A percentile compares a stretch with the other conserved stretches of the same genome.
Conservation (phyloP, 2,329 filamentous ascomycete species). For the Penicillium decumbens region DNA sequence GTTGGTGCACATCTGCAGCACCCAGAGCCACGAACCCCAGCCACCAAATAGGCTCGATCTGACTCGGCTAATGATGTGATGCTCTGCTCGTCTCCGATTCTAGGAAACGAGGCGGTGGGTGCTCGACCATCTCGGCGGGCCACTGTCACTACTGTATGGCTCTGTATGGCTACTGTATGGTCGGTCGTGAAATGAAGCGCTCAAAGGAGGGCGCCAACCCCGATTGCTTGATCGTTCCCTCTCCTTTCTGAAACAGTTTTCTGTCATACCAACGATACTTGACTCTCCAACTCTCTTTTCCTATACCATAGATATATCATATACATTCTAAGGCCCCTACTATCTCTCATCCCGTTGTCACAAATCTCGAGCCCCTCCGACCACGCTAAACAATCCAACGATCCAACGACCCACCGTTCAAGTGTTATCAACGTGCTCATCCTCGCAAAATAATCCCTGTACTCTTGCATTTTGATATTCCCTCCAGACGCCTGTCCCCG, state of each 20-base stretch:
- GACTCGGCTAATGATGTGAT: constrained; percentile 31
- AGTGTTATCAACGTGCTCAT: constrained; percentile 23
- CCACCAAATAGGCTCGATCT: constrained; percentile 28
- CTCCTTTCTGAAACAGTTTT: constrained; percentile 6
- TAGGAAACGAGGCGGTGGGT: constrained; percentile 13
- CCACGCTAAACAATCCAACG: constrained; percentile 17
- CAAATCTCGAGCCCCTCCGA: constrained; percentile 20
- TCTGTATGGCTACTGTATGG: constrained; percentile 16
- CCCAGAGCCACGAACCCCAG: constrained; percentile 21
- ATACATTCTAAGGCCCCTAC: constrained; percentile 13
- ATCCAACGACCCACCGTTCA: background rate
- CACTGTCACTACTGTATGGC: background rate
- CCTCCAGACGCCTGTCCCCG: background rate
- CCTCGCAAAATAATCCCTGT: constrained; percentile 8
- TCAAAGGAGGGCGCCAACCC: constrained; percentile 26
- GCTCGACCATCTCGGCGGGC: constrained; percentile 1
- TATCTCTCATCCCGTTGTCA: constrained; percentile 18
- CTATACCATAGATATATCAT: constrained; percentile 17
- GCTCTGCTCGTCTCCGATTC: constrained; percentile 16
- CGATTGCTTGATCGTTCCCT: constrained; percentile 25
- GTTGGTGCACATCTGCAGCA: constrained; percentile 26
- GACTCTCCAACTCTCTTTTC: constrained; percentile 2
- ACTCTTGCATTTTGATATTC: constrained; percentile 8
- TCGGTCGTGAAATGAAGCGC: constrained; percentile 29
- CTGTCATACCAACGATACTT: constrained; percentile 24